phyloP scores from a whole-genome alignment of 2,329 filamentous ascomycete genomes.

The Erysiphe pulchra region DNA sequence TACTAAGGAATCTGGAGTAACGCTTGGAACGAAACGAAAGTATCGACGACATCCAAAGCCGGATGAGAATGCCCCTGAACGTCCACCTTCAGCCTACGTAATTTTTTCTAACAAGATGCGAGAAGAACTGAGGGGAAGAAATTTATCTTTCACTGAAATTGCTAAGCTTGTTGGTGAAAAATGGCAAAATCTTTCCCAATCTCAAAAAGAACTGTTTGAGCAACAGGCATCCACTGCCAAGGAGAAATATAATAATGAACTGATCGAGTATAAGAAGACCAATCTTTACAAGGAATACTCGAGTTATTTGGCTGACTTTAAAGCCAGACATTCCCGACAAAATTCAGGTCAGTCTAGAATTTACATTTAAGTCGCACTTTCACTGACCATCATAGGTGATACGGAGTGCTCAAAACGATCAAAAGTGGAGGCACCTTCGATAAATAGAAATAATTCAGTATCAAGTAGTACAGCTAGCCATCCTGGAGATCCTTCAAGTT shows the following conservation, averaged over 20 bases:
- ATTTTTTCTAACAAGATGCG: slow-evolving; percentile 68
- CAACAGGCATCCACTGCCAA: slow-evolving; percentile 46
- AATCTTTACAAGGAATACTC: too few relatives aligned
- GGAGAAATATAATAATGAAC: slow-evolving; percentile 48
- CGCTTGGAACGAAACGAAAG: slow-evolving; percentile 34
- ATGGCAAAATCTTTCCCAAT: slow-evolving; percentile 45
- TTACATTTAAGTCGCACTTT: not conserved
- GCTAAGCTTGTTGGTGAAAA: slow-evolving; percentile 61
- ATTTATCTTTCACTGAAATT: slow-evolving; percentile 59
- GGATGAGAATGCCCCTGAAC: slow-evolving; percentile 56
- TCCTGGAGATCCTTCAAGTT: too few relatives aligned
- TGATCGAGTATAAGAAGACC: slow-evolving; percentile 25
- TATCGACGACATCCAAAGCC: slow-evolving; percentile 59
- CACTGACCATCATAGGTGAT: slow-evolving; percentile 4
- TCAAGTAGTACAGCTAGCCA: slow-evolving; percentile 39
- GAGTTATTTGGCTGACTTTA: too few relatives aligned
- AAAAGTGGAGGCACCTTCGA: slow-evolving; percentile 39
- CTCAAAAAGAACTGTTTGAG: slow-evolving; percentile 48
- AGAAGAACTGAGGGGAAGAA: slow-evolving; percentile 51
- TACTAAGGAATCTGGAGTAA: slow-evolving; percentile 17
- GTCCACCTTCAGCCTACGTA: slow-evolving; percentile 61
- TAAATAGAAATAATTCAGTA: slow-evolving; percentile 44
- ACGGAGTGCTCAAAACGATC: slow-evolving; percentile 11
- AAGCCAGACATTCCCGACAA: slow-evolving; percentile 29
- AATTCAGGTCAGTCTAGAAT: slow-evolving; percentile 13